These are phyloP conservation scores for Lotmaria passim DNA, from an alignment of 208 protist species.

Conservation along the genomic window DNA sequence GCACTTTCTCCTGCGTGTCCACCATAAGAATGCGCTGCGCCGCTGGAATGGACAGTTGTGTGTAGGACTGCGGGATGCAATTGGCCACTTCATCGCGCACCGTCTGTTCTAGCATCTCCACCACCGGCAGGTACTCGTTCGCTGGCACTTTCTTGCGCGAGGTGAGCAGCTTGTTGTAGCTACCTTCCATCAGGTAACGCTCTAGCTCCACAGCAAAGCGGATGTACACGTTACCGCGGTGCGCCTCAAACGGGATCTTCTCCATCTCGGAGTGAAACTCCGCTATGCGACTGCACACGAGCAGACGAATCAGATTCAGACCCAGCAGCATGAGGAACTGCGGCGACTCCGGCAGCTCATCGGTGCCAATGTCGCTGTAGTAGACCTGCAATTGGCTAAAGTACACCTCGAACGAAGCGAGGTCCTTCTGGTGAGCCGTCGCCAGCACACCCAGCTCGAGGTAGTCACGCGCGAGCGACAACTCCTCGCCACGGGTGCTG, in stretches of 20 bases:
- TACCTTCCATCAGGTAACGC: slow-evolving; percentile 93
- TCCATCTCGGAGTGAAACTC: slow-evolving; percentile 95
- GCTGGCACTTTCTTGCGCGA: slow-evolving; percentile 85
- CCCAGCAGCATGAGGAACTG: slow-evolving; percentile 84
- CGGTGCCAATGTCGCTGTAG: slow-evolving; percentile 79
- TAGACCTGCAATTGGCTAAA: slow-evolving; percentile 90
- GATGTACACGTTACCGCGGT: slow-evolving; percentile 78
- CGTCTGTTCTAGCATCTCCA: slow-evolving; percentile 89
- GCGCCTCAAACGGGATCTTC: slow-evolving; percentile 80
- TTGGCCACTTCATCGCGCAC: slow-evolving; percentile 90
- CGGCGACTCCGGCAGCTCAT: slow-evolving; percentile 76
- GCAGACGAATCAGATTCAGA: slow-evolving; percentile 89
- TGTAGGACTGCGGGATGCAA: slow-evolving; percentile 90
- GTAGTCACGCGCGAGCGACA: slow-evolving; percentile 83
- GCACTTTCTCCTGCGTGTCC: slow-evolving; percentile 65
- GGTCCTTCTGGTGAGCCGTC: slow-evolving; percentile 73
- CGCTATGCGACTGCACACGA: slow-evolving; percentile 85
- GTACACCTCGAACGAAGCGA: slow-evolving; percentile 83
- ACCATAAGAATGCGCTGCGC: slow-evolving; percentile 92
- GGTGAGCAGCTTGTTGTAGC: slow-evolving; percentile 92
- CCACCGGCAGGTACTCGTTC: slow-evolving; percentile 90
- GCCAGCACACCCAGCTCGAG: slow-evolving; percentile 88
- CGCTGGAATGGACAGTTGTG: slow-evolving; percentile 64
- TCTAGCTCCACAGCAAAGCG: slow-evolving; percentile 90
- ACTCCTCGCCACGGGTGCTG: slow-evolving; percentile 77